phyloP scores from a whole-genome alignment of 257 asterid genomes.

The Fraxinus americana region DNA sequence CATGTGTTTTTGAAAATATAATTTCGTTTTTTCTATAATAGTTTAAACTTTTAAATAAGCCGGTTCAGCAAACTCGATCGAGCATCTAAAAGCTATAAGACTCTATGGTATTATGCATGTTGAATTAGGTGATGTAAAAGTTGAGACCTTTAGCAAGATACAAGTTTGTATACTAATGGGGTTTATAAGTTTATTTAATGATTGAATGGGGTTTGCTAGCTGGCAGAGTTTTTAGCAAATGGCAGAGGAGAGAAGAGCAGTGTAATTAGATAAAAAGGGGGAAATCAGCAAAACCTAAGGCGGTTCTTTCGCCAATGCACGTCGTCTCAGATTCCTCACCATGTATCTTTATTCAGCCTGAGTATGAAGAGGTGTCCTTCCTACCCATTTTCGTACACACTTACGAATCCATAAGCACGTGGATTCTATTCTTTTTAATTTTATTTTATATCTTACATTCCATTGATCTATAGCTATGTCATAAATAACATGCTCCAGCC shows the following conservation, averaged over 20 bases:
- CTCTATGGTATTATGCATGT: no score
- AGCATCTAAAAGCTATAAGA: no score
- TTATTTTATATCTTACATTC: neutral
- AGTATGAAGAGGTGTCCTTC: conserved; percentile 33
- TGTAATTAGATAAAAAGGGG: neutral
- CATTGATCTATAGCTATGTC: neutral
- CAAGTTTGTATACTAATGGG: no score
- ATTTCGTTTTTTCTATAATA: no score
- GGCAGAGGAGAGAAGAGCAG: neutral
- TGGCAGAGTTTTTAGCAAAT: conserved; percentile 42
- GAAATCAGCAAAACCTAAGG: conserved; percentile 11
- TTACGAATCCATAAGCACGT: neutral
- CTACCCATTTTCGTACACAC: conserved; percentile 20
- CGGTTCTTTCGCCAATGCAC: conserved; percentile 60
- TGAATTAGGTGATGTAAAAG: no score
- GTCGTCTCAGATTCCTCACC: conserved; percentile 58
- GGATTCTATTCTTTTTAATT: neutral
- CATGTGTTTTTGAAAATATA: no score
- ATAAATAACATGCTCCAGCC: neutral
- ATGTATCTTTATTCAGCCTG: neutral
- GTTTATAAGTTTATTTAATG: neutral
- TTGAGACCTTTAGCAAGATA: no score
- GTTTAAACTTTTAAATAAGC: no score
- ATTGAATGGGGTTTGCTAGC: conserved; percentile 61
- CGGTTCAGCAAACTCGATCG: no score